Conservation (phyloP, 441 rosid species). For the Manihot esculenta region DNA sequence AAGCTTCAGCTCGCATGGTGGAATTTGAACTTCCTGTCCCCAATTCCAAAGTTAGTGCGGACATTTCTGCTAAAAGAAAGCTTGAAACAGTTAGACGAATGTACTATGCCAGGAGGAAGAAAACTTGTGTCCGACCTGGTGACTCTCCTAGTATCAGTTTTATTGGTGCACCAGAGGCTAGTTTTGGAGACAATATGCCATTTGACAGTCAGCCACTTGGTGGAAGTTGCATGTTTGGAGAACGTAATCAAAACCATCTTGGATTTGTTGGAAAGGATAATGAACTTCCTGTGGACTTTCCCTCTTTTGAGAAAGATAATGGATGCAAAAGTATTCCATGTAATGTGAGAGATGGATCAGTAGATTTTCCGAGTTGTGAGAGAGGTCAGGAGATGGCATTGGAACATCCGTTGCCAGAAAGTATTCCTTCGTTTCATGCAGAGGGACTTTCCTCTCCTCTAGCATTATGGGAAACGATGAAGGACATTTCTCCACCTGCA, state of each 20-base stretch:
- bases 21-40: slow-evolving; percentile 51
- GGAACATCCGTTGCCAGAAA: slow-evolving; percentile 28
- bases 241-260: slow-evolving; percentile 25
- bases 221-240: slow-evolving; percentile 31
- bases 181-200: slow-evolving; percentile 9
- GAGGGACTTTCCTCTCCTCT: slow-evolving; percentile 21
- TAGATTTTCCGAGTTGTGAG: slow-evolving; percentile 25
- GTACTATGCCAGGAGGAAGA: slow-evolving; percentile 66
- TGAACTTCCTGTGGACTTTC: slow-evolving; percentile 16
- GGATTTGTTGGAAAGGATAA: slow-evolving; percentile 28
- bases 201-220: slow-evolving; percentile 14
- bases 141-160: slow-evolving; percentile 44
- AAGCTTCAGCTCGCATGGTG: slow-evolving; percentile 64
- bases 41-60: neutral
- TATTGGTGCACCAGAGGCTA: slow-evolving; percentile 31
- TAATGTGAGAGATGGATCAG: slow-evolving; percentile 22
- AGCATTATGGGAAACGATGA: slow-evolving; percentile 41
- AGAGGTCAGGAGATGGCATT: slow-evolving; percentile 24
- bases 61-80: slow-evolving; percentile 58
- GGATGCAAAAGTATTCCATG: slow-evolving; percentile 11
- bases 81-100: slow-evolving; percentile 51
- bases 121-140: slow-evolving; percentile 44
- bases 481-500: slow-evolving; percentile 41
- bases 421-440: slow-evolving; percentile 28
- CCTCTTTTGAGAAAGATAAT: slow-evolving; percentile 14